A percentile compares a stretch with the other conserved stretches of the same genome.
These are phyloP conservation scores for Lecanicillium sp. DNA, from an alignment of 2,329 filamentous ascomycete species.

Conservation along the genomic window DNA sequence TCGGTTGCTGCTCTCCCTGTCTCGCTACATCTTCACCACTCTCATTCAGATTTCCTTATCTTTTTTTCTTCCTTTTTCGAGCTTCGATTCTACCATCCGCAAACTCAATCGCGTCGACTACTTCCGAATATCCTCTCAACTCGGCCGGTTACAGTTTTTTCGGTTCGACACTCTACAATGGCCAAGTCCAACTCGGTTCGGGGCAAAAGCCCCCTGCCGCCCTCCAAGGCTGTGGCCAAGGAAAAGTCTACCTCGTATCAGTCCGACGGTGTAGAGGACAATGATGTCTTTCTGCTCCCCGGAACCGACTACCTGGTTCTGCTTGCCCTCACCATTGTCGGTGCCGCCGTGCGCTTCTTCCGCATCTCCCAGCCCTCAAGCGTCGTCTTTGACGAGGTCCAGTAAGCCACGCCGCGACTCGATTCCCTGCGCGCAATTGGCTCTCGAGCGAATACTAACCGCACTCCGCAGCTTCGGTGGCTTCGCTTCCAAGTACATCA, in stretches of 20 bases:
- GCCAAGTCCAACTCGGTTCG: conserved; percentile 28
- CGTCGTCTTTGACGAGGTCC: conserved; percentile 98
- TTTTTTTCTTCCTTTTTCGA: neutral
- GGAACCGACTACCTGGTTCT: conserved; percentile 76
- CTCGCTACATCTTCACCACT: conserved; percentile 17
- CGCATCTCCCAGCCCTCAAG: conserved; percentile 93
- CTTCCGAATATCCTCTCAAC: neutral
- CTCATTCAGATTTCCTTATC: conserved; percentile 16
- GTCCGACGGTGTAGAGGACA: conserved; percentile 75
- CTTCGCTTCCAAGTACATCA: conserved; percentile 98
- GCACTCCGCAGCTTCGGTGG: conserved; percentile 73
- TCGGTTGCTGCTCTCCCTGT: conserved; percentile 1
- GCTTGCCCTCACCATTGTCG: conserved; percentile 65
- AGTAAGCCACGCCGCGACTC: conserved; percentile 55
- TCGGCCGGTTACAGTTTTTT: no score
- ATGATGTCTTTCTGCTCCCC: conserved; percentile 87
- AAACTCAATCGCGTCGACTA: neutral
- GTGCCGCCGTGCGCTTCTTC: conserved; percentile 78
- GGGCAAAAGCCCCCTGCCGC: conserved; percentile 32
- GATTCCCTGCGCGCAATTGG: neutral
- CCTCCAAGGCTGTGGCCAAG: conserved; percentile 30
- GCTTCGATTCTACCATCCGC: conserved; percentile 2
- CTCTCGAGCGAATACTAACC: neutral
- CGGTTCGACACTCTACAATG: conserved; percentile 22
- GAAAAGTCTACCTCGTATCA: conserved; percentile 53